These are phyloP conservation scores for Cystoderma amianthinum DNA, from an alignment of 768 basidiomycete genomes.

Conservation along the genomic window DNA sequence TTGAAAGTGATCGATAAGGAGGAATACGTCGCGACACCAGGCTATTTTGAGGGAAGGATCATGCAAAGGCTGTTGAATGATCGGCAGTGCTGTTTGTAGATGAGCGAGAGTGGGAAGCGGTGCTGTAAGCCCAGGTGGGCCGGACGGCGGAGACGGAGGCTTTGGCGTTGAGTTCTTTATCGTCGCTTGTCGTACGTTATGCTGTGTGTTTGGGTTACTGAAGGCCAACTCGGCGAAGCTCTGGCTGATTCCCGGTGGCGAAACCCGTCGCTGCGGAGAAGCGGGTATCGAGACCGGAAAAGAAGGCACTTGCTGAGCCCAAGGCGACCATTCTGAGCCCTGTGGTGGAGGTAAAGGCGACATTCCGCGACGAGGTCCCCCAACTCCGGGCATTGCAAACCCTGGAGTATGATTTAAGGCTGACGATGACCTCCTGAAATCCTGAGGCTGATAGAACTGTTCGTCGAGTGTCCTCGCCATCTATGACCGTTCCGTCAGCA, in stretches of 20 bases:
- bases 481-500: conserved; percentile 20
- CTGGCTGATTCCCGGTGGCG: conserved; percentile 6
- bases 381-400: conserved; percentile 12
- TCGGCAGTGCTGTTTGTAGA: conserved; percentile 42
- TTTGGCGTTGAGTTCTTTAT: conserved; percentile 32
- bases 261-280: conserved; percentile 6
- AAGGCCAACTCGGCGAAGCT: conserved; percentile 12
- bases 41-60: conserved; percentile 58
- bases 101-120: conserved; percentile 61
- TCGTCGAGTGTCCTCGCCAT: conserved; percentile 62
- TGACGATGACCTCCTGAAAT: conserved; percentile 10
- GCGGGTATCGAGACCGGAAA: conserved; percentile 5
- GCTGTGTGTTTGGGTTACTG: conserved; percentile 39
- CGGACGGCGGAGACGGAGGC: conserved; percentile 31
- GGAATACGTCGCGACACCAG: conserved; percentile 82
- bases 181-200: conserved; percentile 34
- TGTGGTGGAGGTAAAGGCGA: conserved; percentile 7
- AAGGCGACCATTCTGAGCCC: conserved; percentile 9
- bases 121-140: conserved; percentile 50
- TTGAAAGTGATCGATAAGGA: conserved; percentile 62
- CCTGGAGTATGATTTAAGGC: conserved; percentile 14
- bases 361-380: neutral
- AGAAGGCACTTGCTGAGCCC: conserved; percentile 9
- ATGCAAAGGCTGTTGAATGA: conserved; percentile 46
- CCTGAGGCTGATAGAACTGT: conserved; percentile 17